These are phyloP conservation scores for Heliamphora exappendiculata DNA, from an alignment of 148 eudicot genomes.

Conservation along the genomic window DNA sequence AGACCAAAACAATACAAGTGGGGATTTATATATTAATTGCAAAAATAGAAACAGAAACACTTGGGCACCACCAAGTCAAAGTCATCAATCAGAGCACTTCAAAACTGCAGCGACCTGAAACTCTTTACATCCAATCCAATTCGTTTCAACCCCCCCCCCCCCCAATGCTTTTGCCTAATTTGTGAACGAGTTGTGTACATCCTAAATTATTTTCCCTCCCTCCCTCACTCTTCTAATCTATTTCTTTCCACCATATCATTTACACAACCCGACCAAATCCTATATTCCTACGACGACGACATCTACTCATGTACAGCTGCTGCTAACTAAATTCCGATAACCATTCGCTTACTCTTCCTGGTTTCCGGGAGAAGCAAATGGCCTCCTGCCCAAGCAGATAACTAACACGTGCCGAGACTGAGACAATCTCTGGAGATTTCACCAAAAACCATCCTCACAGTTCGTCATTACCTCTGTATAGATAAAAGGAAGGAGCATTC, in stretches of 20 bases:
- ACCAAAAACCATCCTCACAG: not conserved
- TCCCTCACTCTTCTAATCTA: conserved; percentile 20
- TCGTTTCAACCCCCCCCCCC: too few species aligned
- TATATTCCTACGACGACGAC: conserved; percentile 20
- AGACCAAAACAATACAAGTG: conserved; percentile 1
- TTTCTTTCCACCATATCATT: conserved; percentile 30
- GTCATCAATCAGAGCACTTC: conserved; percentile 24
- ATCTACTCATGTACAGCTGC: conserved; percentile 28
- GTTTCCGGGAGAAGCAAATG: conserved; percentile 13
- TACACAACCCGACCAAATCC: conserved; percentile 37
- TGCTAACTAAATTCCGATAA: too few species aligned
- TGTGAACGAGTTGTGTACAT: conserved; percentile 13
- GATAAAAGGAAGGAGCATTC: not conserved
- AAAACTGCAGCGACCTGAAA: conserved; percentile 47
- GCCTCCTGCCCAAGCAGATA: conserved; percentile 8
- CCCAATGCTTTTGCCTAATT: conserved; percentile 20
- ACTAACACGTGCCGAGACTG: not conserved
- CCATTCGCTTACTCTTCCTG: too few species aligned
- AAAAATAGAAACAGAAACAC: not conserved
- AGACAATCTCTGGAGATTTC: not conserved
- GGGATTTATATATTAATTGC: conserved; percentile 6
- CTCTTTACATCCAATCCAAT: conserved; percentile 11
- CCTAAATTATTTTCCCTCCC: conserved; percentile 33
- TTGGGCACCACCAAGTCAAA: conserved; percentile 16
- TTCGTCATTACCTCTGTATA: conserved; percentile 7